These are phyloP conservation scores for Sodiomyces alkalinus DNA, from an alignment of 2,329 filamentous ascomycete species.

Conservation along the genomic window DNA sequence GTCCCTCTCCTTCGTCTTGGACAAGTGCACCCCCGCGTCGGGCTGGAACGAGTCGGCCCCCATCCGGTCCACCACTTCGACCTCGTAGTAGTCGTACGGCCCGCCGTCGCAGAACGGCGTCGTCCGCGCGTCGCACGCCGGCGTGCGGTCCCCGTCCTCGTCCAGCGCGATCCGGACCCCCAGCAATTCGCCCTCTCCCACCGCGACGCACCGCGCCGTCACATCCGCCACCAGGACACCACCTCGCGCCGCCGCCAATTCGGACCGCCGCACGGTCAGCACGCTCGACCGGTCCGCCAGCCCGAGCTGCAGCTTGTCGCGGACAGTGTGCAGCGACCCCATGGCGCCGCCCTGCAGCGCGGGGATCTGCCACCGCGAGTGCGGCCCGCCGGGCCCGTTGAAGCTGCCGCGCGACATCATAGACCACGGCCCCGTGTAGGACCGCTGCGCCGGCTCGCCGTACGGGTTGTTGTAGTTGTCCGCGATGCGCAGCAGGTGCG, in stretches of 20 bases:
- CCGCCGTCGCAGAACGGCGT: slow-evolving; percentile 35
- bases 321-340: slow-evolving; percentile 35
- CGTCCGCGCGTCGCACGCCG: slow-evolving; percentile 22
- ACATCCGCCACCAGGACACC: slow-evolving; percentile 25
- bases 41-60: slow-evolving; percentile 36
- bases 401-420: slow-evolving; percentile 37
- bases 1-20: slow-evolving; percentile 32
- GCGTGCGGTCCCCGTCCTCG: slow-evolving; percentile 22
- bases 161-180: slow-evolving; percentile 31
- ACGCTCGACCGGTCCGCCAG: slow-evolving; percentile 27
- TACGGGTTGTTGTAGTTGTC: slow-evolving; percentile 43
- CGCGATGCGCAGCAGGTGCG: slow-evolving; percentile 33
- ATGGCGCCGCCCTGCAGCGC: slow-evolving; percentile 29
- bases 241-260: slow-evolving; percentile 25
- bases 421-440: slow-evolving; percentile 34
- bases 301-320: slow-evolving; percentile 36
- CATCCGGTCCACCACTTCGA: slow-evolving; percentile 38
- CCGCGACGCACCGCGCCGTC: slow-evolving; percentile 30
- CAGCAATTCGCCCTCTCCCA: slow-evolving; percentile 21
- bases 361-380: slow-evolving; percentile 36
- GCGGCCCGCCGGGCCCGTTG: slow-evolving; percentile 36
- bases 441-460: slow-evolving; percentile 24
- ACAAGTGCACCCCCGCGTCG: slow-evolving; percentile 36
- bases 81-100: slow-evolving; percentile 32
- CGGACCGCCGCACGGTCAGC: slow-evolving; percentile 26